Evolutionary conservation across 2,329 filamentous ascomycete genomes (phyloP).

Genomic region (Torrubiella hemipterigena): DNA sequence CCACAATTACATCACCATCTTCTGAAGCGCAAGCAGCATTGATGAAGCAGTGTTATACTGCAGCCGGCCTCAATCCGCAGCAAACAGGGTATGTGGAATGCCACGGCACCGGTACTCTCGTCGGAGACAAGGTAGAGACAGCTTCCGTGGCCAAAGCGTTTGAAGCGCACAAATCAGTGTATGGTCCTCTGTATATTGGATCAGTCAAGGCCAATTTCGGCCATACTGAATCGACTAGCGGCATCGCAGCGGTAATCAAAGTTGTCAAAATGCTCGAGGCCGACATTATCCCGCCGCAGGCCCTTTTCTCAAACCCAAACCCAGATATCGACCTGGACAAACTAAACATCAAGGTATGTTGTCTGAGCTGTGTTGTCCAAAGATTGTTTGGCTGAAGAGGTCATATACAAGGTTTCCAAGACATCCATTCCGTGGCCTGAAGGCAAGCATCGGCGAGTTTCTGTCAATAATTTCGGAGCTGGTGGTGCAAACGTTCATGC

Average conservation of each 20-base stretch:
- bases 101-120: conserved; percentile 32
- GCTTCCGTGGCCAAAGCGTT: conserved; percentile 20
- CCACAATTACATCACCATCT: conserved; percentile 27
- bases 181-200: conserved; percentile 11
- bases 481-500: conserved; percentile 10
- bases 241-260: conserved; percentile 18
- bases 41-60: conserved; percentile 23
- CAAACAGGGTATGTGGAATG: conserved; percentile 21
- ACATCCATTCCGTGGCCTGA: conserved; percentile 21
- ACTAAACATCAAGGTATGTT: conserved; percentile 9
- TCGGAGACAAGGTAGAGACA: conserved; percentile 29
- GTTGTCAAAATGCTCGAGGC: conserved; percentile 16
- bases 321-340: conserved; percentile 12
- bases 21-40: conserved; percentile 20
- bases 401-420: too few species aligned
- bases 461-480: conserved; percentile 11
- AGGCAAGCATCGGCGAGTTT: conserved; percentile 3
- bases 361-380: conserved; percentile 23
- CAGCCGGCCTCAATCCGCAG: conserved; percentile 10
- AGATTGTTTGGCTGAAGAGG: too few species aligned
- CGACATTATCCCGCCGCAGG: conserved; percentile 14
- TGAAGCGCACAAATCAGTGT: conserved; percentile 8
- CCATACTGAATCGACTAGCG: conserved; percentile 22
- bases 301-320: conserved; percentile 13
- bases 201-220: conserved; percentile 27